A percentile compares a stretch with the other conserved stretches of the same genome.
phyloP scores from a whole-genome alignment of 75 land plant genomes.

The Picea glauca region DNA sequence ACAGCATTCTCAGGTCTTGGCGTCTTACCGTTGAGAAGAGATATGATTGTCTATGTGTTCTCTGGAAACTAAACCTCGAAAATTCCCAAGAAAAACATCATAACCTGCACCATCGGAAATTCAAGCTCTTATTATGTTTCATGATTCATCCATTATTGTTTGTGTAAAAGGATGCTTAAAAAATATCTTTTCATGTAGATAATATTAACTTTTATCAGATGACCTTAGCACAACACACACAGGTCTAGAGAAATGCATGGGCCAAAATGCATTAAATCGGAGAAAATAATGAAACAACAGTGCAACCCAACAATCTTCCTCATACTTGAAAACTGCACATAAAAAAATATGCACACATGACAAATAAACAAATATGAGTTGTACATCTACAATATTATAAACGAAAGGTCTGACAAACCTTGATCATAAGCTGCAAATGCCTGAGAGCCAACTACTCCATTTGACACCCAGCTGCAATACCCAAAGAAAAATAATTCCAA shows the following conservation, averaged over 20 bases:
- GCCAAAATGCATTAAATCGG: background rate
- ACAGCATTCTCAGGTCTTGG: background rate
- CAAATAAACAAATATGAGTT: background rate
- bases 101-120: slow-evolving; percentile 58
- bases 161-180: background rate
- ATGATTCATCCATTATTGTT: slow-evolving; percentile 3
- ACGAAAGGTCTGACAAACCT: slow-evolving; percentile 37
- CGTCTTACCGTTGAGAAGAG: slow-evolving; percentile 75
- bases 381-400: background rate
- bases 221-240: background rate
- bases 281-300: background rate
- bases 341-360: background rate
- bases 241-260: background rate
- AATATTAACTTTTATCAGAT: background rate
- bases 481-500: slow-evolving; percentile 1
- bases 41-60: slow-evolving; percentile 90
- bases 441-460: slow-evolving; percentile 99
- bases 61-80: slow-evolving; percentile 93
- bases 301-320: background rate
- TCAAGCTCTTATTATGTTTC: background rate
- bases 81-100: slow-evolving; percentile 97
- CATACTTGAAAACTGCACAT: background rate
- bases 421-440: slow-evolving; percentile 99
- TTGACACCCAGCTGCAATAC: slow-evolving; percentile 91
- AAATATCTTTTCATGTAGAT: background rate